Conservation (phyloP, 805 yeast species). For the Myxozyma udenii region DNA sequence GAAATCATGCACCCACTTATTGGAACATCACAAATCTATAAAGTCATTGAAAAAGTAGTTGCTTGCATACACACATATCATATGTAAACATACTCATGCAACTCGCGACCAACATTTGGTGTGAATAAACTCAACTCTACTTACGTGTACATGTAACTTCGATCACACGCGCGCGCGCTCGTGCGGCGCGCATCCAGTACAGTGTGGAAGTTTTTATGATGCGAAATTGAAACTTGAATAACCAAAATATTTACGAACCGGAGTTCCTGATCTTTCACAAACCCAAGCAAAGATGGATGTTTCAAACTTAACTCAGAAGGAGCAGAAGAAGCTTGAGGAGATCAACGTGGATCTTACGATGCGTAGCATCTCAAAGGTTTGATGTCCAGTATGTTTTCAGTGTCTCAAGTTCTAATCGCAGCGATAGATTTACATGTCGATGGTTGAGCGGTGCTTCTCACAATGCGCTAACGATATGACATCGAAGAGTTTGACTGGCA, state of each 20-base stretch:
- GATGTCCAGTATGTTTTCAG: background rate
- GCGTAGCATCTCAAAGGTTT: slow-evolving; percentile 18
- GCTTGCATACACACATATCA: too few species aligned
- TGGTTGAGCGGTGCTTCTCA: slow-evolving; percentile 93
- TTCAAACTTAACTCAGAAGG: slow-evolving; percentile 14
- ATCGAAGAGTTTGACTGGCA: slow-evolving; percentile 75
- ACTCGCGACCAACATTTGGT: too few species aligned
- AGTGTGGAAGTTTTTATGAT: background rate
- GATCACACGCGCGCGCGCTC: too few species aligned
- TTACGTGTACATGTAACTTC: too few species aligned
- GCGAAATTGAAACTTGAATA: background rate
- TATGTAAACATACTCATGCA: too few species aligned
- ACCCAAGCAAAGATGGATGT: too few species aligned
- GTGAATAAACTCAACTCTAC: too few species aligned
- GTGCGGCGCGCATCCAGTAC: background rate
- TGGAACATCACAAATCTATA: too few species aligned
- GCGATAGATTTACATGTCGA: slow-evolving; percentile 68
- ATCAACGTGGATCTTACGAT: slow-evolving; percentile 24
- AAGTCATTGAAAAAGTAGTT: too few species aligned
- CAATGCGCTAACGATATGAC: slow-evolving; percentile 99
- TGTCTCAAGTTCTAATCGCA: background rate
- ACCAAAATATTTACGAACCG: background rate
- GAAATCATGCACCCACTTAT: too few species aligned
- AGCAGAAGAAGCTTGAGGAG: slow-evolving; percentile 25
- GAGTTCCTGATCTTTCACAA: too few species aligned